These are phyloP conservation scores for Trypanosoma caninum DNA, from an alignment of 208 protist species.

Conservation along the genomic window DNA sequence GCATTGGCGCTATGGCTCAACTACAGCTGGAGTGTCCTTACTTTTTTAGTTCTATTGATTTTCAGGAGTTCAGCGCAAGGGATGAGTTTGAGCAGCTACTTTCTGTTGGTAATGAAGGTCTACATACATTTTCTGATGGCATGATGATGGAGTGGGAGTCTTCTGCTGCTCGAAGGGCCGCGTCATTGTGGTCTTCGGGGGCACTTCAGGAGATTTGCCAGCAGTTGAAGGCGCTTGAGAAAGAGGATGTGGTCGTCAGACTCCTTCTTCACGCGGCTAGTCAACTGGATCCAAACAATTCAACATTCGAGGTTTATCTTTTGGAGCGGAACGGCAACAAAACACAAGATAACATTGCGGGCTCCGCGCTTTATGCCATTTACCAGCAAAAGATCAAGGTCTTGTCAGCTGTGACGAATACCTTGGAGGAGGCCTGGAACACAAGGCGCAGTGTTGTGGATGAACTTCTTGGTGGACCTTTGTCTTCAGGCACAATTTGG, in stretches of 20 bases:
- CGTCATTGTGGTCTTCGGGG: conserved; percentile 72
- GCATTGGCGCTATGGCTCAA: conserved; percentile 36
- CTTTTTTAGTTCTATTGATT: conserved; percentile 72
- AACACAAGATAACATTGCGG: conserved; percentile 15
- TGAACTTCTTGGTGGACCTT: conserved; percentile 70
- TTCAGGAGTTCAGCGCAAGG: conserved; percentile 58
- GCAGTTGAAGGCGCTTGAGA: conserved; percentile 61
- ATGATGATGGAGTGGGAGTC: conserved; percentile 58
- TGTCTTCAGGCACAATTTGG: conserved; percentile 82
- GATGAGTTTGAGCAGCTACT: conserved; percentile 58
- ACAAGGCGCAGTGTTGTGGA: conserved; percentile 71
- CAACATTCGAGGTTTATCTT: conserved; percentile 53
- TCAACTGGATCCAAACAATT: conserved; percentile 75
- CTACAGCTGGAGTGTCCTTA: conserved; percentile 77
- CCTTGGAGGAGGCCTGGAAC: conserved; percentile 74
- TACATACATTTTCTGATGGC: conserved; percentile 44
- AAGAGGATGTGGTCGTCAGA: conserved; percentile 63
- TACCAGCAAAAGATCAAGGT: conserved; percentile 72
- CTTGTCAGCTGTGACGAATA: conserved; percentile 43
- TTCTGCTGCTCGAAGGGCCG: conserved; percentile 55
- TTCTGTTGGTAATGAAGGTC: conserved; percentile 30
- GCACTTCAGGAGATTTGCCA: conserved; percentile 72
- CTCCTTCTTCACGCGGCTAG: conserved; percentile 81
- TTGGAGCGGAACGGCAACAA: conserved; percentile 30
- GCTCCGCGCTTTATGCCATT: conserved; percentile 14